These are phyloP conservation scores for Malus fusca DNA, from an alignment of 306 rosid species.

Conservation along the genomic window DNA sequence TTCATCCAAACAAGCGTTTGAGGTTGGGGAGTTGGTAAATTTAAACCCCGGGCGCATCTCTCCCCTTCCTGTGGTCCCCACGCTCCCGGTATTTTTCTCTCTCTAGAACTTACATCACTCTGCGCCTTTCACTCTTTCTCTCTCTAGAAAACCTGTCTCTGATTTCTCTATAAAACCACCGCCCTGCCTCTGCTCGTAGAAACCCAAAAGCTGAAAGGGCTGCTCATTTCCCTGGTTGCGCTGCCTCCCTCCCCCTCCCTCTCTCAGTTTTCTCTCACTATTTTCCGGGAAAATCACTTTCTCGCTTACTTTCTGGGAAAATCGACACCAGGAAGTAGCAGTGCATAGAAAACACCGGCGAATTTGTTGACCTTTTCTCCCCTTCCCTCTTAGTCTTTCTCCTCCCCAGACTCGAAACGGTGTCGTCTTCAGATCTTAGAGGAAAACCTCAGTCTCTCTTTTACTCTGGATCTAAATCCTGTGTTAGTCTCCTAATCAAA, in stretches of 20 bases:
- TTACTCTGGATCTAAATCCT: conserved; percentile 2
- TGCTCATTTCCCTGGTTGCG: neutral
- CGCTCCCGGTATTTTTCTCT: neutral
- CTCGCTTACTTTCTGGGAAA: conserved; percentile 12
- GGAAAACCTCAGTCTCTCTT: neutral
- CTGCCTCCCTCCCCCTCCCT: neutral
- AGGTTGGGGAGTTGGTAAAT: conserved; percentile 9
- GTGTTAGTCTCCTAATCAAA: neutral
- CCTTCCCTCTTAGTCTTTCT: neutral
- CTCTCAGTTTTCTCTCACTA: neutral
- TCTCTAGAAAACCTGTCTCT: neutral
- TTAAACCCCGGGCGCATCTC: neutral
- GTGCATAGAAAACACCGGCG: neutral
- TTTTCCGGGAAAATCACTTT: neutral
- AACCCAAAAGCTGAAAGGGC: conserved; percentile 20
- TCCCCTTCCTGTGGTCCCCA: conserved; percentile 28
- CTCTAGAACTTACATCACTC: neutral
- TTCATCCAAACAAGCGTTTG: too few relatives aligned
- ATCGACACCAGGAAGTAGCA: neutral
- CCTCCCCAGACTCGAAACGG: neutral
- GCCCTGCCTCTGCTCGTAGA: conserved; percentile 15
- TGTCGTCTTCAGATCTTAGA: conserved; percentile 8
- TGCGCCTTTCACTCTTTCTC: neutral
- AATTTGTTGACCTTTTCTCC: neutral
- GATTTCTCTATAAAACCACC: conserved; percentile 38